Evolutionary conservation across 805 yeast species (phyloP), one percentile per base, ranked within the genome.

Genomic region (Myxozyma sirexii): DNA sequence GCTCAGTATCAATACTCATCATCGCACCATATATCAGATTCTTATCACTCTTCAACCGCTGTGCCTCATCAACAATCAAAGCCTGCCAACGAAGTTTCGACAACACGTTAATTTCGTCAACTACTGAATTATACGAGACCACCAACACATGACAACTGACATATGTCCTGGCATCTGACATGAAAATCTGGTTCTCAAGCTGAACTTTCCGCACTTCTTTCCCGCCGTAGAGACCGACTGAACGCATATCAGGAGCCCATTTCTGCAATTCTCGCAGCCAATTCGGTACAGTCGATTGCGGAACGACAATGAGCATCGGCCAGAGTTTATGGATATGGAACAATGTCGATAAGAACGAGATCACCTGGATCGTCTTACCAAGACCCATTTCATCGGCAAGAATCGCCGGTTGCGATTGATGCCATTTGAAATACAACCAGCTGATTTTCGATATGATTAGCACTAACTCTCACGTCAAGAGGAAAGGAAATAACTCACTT

Each of bases 241-340:
- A 84, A 62, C 97, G 74, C 35, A 94, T 78, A 0, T 97, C 90
- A 1, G 98, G 97, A 96, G 97, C 93, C 99, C 99, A 94, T 54
- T 86, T 82, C 67, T 92, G 97, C 52, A 93, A 84, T 72, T 94
- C 99, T 62, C 86, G 86, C 17, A 90, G 91, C 99, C 99, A 94
- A 70, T 94, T 98, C 59, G 84, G 87, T 78, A 94, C 76, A 0
- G 94, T 97, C 0, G 99, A 94, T 0, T 98, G 97, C 0, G 99
- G 99, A 64, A 96, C 96, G 0, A 93, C 97, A 35, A 94, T 79
- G 33, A 94, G 69, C 0, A 88, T 85, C 0, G 99, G 99, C 42
- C 85, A 86, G 27, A 83, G 80, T 1, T 91, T 75, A 57, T 82
- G 76, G 0, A 86, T 84, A 69, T 90, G 88, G 69, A 90, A 96